Evolutionary conservation across 179 eudicot genomes (phyloP).

Genomic region (Amaranthus tricolor): DNA sequence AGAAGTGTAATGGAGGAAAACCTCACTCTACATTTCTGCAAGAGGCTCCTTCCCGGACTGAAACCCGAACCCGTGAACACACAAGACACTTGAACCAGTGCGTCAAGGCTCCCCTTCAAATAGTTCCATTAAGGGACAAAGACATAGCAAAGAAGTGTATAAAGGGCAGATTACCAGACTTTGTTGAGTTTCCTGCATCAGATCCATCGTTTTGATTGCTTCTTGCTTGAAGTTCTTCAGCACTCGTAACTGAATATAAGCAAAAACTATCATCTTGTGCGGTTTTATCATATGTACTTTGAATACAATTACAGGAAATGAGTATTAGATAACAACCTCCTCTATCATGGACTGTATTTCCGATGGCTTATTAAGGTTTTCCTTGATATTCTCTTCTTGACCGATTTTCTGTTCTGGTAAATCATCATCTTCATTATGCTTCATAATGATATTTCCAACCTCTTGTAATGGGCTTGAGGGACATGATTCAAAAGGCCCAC

Average conservation of each 20-base stretch:
- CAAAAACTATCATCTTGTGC: neutral
- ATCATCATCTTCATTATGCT: conserved; percentile 20
- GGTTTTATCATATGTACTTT: neutral
- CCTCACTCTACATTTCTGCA: too few relatives aligned
- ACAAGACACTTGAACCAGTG: too few relatives aligned
- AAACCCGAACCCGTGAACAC: too few relatives aligned
- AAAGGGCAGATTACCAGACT: conserved; percentile 45
- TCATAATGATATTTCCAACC: conserved; percentile 23
- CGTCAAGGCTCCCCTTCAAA: too few relatives aligned
- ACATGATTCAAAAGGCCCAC: conserved; percentile 25
- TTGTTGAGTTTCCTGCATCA: conserved; percentile 48
- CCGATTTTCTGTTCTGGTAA: conserved; percentile 18
- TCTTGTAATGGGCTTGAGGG: conserved; percentile 19
- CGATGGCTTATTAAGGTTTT: conserved; percentile 25
- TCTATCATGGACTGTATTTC: conserved; percentile 38
- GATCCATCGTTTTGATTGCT: conserved; percentile 32
- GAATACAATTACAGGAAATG: neutral
- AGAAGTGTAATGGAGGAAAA: too few relatives aligned
- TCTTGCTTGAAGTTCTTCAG: conserved; percentile 42
- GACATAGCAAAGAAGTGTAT: neutral
- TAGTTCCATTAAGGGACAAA: neutral
- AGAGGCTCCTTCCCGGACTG: too few relatives aligned
- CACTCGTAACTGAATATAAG: conserved; percentile 47
- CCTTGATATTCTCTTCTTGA: conserved; percentile 35
- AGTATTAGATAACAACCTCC: conserved; percentile 40